phyloP scores from a whole-genome alignment of 805 yeast genomes.

The Dipodascopsis uninucleata region DNA sequence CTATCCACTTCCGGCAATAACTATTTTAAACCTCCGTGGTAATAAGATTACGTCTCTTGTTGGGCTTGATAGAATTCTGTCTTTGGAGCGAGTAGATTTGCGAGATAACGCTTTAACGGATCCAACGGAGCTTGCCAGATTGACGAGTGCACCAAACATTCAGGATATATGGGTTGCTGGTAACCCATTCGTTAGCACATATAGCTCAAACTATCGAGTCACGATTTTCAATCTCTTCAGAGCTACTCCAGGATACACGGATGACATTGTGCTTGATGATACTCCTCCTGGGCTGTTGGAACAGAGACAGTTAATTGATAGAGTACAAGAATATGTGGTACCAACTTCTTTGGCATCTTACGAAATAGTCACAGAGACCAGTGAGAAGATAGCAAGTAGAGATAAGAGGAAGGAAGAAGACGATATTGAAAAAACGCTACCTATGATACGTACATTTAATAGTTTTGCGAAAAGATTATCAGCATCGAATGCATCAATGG shows the following conservation, averaged over 20 bases:
- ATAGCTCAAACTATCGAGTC: slow-evolving; percentile 25
- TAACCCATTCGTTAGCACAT: slow-evolving; percentile 30
- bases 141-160: slow-evolving; percentile 26
- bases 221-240: slow-evolving; percentile 31
- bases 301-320: slow-evolving; percentile 24
- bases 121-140: slow-evolving; percentile 28
- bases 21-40: slow-evolving; percentile 29
- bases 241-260: slow-evolving; percentile 23
- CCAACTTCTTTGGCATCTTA: slow-evolving; percentile 7
- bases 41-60: slow-evolving; percentile 28
- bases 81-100: slow-evolving; percentile 29
- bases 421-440: slow-evolving; percentile 5
- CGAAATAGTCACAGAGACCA: not conserved
- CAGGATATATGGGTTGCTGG: slow-evolving; percentile 31
- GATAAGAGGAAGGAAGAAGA: slow-evolving; percentile 1
- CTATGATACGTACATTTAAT: slow-evolving; percentile 7
- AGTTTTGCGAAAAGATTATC: slow-evolving; percentile 11
- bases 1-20: slow-evolving; percentile 24
- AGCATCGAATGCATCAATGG: too few species aligned
- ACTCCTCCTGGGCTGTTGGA: slow-evolving; percentile 31
- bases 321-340: slow-evolving; percentile 21
- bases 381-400: not conserved
- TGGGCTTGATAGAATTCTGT: slow-evolving; percentile 29
- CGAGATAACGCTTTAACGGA: slow-evolving; percentile 31
- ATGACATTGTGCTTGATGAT: slow-evolving; percentile 31